Conservation (phyloP, 331 rosid species). For the Malus hybrid region DNA sequence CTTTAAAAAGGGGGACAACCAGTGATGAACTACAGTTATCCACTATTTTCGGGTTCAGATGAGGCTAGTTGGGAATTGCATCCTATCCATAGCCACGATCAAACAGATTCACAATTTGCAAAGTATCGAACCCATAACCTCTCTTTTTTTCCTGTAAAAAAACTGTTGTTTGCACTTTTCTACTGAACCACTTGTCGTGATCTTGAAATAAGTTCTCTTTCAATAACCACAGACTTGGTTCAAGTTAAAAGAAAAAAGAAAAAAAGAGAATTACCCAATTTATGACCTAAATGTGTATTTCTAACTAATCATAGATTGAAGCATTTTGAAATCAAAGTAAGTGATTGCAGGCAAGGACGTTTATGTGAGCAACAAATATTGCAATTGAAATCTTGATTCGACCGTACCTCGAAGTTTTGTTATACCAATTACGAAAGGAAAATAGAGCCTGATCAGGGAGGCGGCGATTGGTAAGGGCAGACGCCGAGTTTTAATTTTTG, state of each 20-base stretch:
- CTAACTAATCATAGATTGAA: not conserved
- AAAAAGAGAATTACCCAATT: not conserved
- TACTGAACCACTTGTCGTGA: too few relatives aligned
- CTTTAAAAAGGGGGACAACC: too few relatives aligned
- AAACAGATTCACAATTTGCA: too few relatives aligned
- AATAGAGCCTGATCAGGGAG: too few relatives aligned
- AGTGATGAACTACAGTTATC: too few relatives aligned
- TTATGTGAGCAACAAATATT: not conserved
- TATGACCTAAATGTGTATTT: not conserved
- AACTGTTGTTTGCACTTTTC: too few relatives aligned
- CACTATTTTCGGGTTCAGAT: fast-evolving
- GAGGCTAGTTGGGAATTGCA: too few relatives aligned
- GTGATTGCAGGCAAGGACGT: not conserved
- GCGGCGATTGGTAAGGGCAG: not conserved
- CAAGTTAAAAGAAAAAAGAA: too few relatives aligned
- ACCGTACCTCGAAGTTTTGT: not conserved
- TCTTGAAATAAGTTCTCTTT: too few relatives aligned
- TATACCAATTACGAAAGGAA: not conserved
- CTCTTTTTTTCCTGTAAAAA: too few relatives aligned
- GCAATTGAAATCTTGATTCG: not conserved
- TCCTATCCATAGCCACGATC: too few relatives aligned
- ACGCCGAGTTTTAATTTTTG: not conserved
- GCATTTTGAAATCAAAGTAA: not conserved
- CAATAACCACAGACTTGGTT: not conserved
- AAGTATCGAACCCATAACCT: too few relatives aligned